Evolutionary conservation across 495 filamentous ascomycete species (phyloP).

Genomic region (Penicillium paxilli): DNA sequence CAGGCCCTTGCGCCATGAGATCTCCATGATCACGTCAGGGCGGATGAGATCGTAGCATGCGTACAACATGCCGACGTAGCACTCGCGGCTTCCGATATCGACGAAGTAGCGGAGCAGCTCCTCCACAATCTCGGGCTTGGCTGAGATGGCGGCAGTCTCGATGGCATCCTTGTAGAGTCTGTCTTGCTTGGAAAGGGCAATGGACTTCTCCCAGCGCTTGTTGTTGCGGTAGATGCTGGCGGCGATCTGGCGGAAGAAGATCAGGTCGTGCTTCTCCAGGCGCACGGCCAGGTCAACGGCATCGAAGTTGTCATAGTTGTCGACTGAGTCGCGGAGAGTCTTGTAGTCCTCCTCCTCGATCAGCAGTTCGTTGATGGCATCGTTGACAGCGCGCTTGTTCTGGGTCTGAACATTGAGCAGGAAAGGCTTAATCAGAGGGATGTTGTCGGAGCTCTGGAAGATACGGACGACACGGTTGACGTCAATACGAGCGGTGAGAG

Average conservation of each 20-base stretch:
- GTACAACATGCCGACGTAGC: conserved; percentile 98
- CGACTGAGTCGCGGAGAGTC: conserved; percentile 93
- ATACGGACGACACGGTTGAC: conserved; percentile 98
- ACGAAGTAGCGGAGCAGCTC: conserved; percentile 97
- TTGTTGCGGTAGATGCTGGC: conserved; percentile 99
- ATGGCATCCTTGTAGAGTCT: conserved; percentile 99
- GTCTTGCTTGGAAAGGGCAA: conserved; percentile 96
- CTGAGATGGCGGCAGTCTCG: conserved; percentile 95
- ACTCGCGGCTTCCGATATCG: conserved; percentile 97
- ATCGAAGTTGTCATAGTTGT: conserved; percentile 99
- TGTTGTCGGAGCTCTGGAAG: conserved; percentile 97
- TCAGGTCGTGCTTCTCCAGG: conserved; percentile 91
- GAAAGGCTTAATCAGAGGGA: conserved; percentile 99
- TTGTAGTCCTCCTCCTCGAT: conserved; percentile 99
- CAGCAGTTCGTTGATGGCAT: conserved; percentile 95
- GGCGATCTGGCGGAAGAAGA: conserved; percentile 99
- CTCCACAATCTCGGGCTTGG: conserved; percentile 88
- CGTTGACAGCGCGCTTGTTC: conserved; percentile 98
- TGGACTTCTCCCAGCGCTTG: conserved; percentile 99
- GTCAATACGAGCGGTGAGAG: conserved; percentile 88
- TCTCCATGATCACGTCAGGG: conserved; percentile 86
- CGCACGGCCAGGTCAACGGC: conserved; percentile 91
- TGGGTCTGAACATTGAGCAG: conserved; percentile 93
- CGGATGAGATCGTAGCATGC: conserved; percentile 97
- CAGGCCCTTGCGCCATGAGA: conserved; percentile 95